These are phyloP conservation scores for Fagopyrum esculentum DNA, from an alignment of 148 eudicot species.

Conservation along the genomic window DNA sequence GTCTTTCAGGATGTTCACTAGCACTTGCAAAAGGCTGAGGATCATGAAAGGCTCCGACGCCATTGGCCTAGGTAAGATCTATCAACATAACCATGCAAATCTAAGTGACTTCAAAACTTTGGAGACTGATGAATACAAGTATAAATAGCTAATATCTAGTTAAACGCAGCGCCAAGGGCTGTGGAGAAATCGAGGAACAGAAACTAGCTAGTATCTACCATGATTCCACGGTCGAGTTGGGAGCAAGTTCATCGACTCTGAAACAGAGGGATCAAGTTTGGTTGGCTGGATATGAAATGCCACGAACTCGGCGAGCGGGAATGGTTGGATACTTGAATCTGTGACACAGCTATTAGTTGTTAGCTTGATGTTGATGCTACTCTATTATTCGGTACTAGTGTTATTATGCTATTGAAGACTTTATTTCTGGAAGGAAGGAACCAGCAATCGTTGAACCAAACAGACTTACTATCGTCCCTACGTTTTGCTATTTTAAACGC, in stretches of 20 bases:
- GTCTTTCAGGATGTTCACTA: slow-evolving; percentile 22
- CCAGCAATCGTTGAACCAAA: background rate
- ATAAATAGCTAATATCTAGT: background rate
- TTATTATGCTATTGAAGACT: background rate
- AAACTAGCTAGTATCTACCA: slow-evolving; percentile 18
- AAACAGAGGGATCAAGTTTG: background rate
- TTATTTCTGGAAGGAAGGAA: background rate
- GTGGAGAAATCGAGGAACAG: slow-evolving; percentile 26
- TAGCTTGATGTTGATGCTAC: slow-evolving; percentile 5
- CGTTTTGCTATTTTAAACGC: background rate
- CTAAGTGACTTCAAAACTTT: background rate
- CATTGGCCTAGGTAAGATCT: slow-evolving; percentile 25
- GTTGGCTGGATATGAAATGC: slow-evolving; percentile 3
- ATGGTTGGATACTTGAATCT: background rate
- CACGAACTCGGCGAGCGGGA: background rate
- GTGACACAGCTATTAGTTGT: background rate
- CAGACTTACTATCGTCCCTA: background rate
- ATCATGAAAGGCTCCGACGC: slow-evolving; percentile 34
- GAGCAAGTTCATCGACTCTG: background rate
- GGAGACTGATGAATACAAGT: background rate
- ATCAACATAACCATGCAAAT: background rate
- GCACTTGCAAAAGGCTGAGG: slow-evolving; percentile 25
- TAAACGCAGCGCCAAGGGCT: slow-evolving; percentile 34
- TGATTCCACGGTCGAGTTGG: slow-evolving; percentile 7
- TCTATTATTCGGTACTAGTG: background rate